Evolutionary conservation across 441 rosid genomes (phyloP), one percentile per base, ranked within the genome.

Genomic region (Arabidopsis lyrata): DNA sequence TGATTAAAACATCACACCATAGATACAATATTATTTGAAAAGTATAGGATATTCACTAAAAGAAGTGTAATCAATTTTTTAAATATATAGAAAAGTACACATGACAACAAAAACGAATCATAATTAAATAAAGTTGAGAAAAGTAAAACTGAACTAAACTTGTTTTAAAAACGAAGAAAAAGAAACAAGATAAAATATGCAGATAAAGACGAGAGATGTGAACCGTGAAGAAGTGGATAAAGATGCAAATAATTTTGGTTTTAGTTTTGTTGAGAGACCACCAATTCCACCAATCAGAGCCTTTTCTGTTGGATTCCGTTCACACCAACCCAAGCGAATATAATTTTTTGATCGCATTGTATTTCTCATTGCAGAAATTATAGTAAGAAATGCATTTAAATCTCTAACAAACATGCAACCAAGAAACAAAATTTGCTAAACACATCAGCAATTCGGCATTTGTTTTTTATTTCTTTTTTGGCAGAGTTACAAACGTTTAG

Each of bases 271-370:
- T 47, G 54, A 48, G 77, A 75, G 61, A 60, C 79, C 71, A 80
- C 74, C 77, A 76, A 70, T 77, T 78, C 81, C 74, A 70, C 93
- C 93, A 88, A 88, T 85, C 87, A 86, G 71, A 85, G 76, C 77
- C 75, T 47, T 56, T 68, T 68, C 31, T 59, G 58, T 63, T 78
- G 77, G 88, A 88, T 86, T 82, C 88, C 88, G 45, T 83, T 83
- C 90, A 85, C 87, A 86, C 83, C 8, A 39, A 44, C 12, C n/a
- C n/a, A 45, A 55, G 34, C 16, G n/a, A 66, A 58, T 38, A 59
- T 38, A 36, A 16, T 8, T 60, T 67, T 42, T 60, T 52, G 39
- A 49, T 52, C 31, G 68, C 41, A 73, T 45, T 57, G 44, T 14
- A 48, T 57, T 16, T 47, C 24, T 47, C 52, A 47, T 1, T 3